Evolutionary conservation across 2,329 filamentous ascomycete genomes (phyloP).

Genomic region (Shiraia bambusicola): DNA sequence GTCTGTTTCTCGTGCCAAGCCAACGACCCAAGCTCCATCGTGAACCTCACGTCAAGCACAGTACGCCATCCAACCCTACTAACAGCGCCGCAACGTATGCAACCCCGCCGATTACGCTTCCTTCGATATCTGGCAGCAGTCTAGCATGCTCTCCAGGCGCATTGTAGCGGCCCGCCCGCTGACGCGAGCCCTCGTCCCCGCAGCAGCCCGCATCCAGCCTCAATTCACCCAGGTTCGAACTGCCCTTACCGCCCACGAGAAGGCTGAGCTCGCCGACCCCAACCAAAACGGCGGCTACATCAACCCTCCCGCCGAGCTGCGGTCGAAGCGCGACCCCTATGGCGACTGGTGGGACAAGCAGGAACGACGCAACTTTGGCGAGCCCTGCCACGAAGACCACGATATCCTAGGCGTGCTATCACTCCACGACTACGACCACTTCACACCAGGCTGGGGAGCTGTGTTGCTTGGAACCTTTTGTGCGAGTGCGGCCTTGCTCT

Average conservation of each 20-base stretch:
- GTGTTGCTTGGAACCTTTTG: conserved; percentile 56
- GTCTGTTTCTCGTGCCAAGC: conserved; percentile 14
- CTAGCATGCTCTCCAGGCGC: conserved; percentile 48
- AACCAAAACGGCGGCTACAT: conserved; percentile 82
- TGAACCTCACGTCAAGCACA: conserved; percentile 28
- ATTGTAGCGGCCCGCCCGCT: conserved; percentile 47
- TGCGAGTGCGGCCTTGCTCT: conserved; percentile 44
- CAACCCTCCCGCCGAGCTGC: conserved; percentile 78
- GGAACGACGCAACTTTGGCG: conserved; percentile 94
- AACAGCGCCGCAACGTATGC: conserved; percentile 33
- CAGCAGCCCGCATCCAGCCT: conserved; percentile 28
- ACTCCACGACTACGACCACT: conserved; percentile 85
- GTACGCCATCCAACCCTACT: conserved; percentile 19
- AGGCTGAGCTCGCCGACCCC: conserved; percentile 55
- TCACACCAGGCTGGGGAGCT: conserved; percentile 68
- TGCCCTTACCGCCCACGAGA: conserved; percentile 36
- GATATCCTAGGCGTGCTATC: conserved; percentile 90
- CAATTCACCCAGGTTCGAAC: conserved; percentile 43
- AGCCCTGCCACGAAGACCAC: conserved; percentile 95
- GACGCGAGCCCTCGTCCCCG: conserved; percentile 37
- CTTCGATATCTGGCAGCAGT: conserved; percentile 45
- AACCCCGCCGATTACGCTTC: conserved; percentile 13
- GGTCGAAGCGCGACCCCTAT: conserved; percentile 89
- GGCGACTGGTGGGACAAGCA: conserved; percentile 97
- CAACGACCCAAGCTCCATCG: conserved; percentile 29